Evolutionary conservation across 257 asterid genomes (phyloP).

Genomic region (Anisodus acutangulus): DNA sequence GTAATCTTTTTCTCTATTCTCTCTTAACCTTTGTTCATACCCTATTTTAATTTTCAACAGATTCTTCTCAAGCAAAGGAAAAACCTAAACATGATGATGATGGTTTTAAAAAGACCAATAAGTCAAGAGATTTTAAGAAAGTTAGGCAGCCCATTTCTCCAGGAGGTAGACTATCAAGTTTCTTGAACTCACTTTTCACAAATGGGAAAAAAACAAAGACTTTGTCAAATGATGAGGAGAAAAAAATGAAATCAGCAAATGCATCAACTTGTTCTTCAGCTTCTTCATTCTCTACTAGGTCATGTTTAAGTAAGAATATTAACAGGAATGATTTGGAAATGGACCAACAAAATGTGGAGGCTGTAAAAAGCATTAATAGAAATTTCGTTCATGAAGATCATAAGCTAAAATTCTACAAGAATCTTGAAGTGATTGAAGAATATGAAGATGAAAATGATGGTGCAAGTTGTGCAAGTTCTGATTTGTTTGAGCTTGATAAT

Average conservation of each 20-base stretch:
- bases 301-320: conserved; percentile 60
- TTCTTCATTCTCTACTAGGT: conserved; percentile 79
- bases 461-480: conserved; percentile 79
- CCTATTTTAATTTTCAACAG: conserved; percentile 1
- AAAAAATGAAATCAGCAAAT: conserved; percentile 48
- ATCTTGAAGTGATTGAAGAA: not conserved
- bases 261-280: conserved; percentile 76
- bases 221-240: conserved; percentile 30
- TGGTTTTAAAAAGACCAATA: conserved; percentile 14
- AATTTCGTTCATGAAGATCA: not conserved
- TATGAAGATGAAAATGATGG: conserved; percentile 49
- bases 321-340: not conserved
- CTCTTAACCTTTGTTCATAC: not conserved
- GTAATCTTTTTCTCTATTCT: not conserved
- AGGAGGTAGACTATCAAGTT: conserved; percentile 75
- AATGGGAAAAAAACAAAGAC: conserved; percentile 51
- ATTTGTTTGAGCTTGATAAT: conserved; percentile 75
- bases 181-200: conserved; percentile 70
- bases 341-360: not conserved
- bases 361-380: not conserved
- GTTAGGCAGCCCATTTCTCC: conserved; percentile 91
- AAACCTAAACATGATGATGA: not conserved
- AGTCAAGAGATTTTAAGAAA: conserved; percentile 71
- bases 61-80: conserved; percentile 18
- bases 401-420: not conserved